Evolutionary conservation across 73 alveolate species (phyloP), one percentile per base, ranked within the genome.

Genomic region (Paramecium biaurelia): DNA sequence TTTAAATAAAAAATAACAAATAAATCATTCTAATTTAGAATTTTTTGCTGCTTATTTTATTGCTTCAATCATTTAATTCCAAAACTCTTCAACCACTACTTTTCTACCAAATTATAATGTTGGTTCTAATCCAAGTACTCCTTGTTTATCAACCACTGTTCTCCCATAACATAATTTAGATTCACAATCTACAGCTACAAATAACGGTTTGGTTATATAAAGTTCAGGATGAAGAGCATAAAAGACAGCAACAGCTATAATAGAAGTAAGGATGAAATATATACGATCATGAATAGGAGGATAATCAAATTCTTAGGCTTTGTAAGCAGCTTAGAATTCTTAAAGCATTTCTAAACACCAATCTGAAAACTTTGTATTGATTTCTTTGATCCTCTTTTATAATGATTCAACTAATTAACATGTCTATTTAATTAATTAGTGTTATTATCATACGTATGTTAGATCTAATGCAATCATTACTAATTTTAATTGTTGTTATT

Each of bases 271-370:
- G 47, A 63, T 0, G 12, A 63, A 26, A 5, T 14, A 26, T 7
- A n/a, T 74, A 74, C 87, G 87, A 74, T 74, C 87, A 74, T 74
- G 87, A 21, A 74, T n/a, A 5, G 89, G 89, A 18, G 89, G 70
- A 7, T 7, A 76, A 76, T 76, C 89, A 5, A 76, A 76, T 37
- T 38, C 89, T 37, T 76, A 7, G 4, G 70, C 89, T n/a, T 21
- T 76, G 24, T 76, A 76, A 5, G 72, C 89, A 6, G 35, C 70
- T 20, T 76, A 41, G 12, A 20, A 76, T 20, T 34, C 89, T 11
- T 38, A 5, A 8, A 76, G 67, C 89, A 76, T 41, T 26, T 76
- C 67, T 5, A 41, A 12, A 38, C 89, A 76, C 89, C 89, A 76
- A 76, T 76, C 72, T 18, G 89, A 26, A 34, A 76, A 76, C 6